These are phyloP conservation scores for Saturnispora bothae DNA, from an alignment of 805 yeast genomes.

Conservation along the genomic window DNA sequence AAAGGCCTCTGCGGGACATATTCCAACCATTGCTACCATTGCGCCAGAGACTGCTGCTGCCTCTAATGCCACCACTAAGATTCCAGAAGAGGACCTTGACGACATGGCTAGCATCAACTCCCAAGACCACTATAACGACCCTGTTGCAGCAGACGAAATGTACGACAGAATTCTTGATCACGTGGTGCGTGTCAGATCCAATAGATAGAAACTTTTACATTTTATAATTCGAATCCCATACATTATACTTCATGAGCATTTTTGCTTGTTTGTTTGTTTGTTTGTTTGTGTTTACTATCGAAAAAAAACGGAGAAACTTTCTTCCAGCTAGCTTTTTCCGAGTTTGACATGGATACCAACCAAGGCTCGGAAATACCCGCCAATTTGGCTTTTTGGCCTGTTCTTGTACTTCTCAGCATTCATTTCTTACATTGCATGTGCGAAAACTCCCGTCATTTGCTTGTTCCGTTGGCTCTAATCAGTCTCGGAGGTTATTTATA, in stretches of 20 bases:
- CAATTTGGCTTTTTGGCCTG: neutral
- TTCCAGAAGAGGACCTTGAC: conserved; percentile 12
- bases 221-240: neutral
- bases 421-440: no score
- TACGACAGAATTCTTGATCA: conserved; percentile 64
- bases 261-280: no score
- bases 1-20: conserved; percentile 1
- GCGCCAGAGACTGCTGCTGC: neutral
- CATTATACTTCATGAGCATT: neutral
- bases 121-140: conserved; percentile 22
- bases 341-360: no score
- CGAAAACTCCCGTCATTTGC: no score
- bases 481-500: no score
- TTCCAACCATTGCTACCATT: neutral
- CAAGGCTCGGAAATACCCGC: no score
- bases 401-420: no score
- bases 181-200: conserved; percentile 54
- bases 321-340: no score
- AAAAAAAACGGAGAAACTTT: no score
- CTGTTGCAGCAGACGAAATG: conserved; percentile 46
- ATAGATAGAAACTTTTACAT: conserved; percentile 17
- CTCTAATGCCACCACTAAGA: neutral
- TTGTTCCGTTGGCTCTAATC: no score
- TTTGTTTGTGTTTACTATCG: neutral
- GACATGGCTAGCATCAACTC: conserved; percentile 12